Evolutionary conservation across 75 land plant genomes (phyloP).

Genomic region (Sequoia sempervirens): DNA sequence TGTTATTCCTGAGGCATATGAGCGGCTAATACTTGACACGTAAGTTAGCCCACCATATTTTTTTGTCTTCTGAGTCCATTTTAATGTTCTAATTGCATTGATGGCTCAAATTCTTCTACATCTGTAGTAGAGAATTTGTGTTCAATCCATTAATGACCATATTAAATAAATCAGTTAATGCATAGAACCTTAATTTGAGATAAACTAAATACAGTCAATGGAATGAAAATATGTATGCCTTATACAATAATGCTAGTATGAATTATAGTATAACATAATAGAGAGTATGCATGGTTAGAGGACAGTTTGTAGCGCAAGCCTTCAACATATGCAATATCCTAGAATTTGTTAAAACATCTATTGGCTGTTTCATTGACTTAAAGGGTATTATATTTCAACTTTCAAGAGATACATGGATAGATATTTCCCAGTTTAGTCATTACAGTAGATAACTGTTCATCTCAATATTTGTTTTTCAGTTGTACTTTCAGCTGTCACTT

Average conservation of each 20-base stretch:
- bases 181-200: neutral
- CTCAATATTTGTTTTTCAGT: neutral
- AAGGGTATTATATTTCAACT: neutral
- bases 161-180: neutral
- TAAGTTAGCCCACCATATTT: slow-evolving; percentile 18
- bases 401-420: neutral
- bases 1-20: slow-evolving; percentile 94
- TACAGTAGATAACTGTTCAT: neutral
- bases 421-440: neutral
- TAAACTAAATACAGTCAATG: neutral
- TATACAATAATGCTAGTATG: neutral
- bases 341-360: neutral
- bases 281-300: neutral
- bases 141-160: neutral
- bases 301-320: neutral
- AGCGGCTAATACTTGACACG: slow-evolving; percentile 93
- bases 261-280: neutral
- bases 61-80: neutral
- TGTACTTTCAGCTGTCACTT: neutral
- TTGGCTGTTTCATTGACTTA: neutral
- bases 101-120: neutral
- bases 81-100: neutral
- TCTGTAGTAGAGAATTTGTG: neutral
- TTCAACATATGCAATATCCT: neutral
- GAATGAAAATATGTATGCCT: neutral